phyloP scores from a whole-genome alignment of 768 basidiomycete genomes.

The Podaxis sp. region DNA sequence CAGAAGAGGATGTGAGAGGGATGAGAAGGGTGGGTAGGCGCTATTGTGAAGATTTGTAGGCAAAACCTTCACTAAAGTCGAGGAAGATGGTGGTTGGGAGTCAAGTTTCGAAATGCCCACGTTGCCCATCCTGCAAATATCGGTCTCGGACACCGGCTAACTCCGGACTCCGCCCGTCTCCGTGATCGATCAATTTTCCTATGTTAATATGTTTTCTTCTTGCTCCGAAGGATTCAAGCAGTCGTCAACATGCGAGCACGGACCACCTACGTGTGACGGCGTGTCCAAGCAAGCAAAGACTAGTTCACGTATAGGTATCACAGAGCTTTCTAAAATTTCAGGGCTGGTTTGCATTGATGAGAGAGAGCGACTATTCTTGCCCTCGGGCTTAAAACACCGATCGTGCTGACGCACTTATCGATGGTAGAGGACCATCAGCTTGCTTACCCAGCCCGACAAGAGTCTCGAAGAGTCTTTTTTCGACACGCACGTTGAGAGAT shows the following conservation, averaged over 20 bases:
- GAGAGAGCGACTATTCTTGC: background rate
- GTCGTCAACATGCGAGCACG: background rate
- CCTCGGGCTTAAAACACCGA: background rate
- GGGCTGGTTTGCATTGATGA: background rate
- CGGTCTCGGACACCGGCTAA: constrained; percentile 12
- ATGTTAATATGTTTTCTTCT: background rate
- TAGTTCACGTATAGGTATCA: background rate
- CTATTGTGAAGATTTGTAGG: constrained; percentile 56
- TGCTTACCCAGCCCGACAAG: background rate
- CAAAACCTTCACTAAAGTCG: constrained; percentile 25
- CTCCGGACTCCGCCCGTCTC: constrained; percentile 3
- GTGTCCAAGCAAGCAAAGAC: background rate
- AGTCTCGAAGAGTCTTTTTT: background rate
- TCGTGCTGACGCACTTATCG: background rate
- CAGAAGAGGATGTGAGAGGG: constrained; percentile 53
- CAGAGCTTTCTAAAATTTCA: background rate
- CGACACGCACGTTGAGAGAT: background rate
- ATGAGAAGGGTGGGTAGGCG: constrained; percentile 50
- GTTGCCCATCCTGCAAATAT: constrained; percentile 11
- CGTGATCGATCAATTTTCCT: background rate
- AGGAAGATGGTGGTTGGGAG: constrained; percentile 13
- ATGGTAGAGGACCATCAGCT: background rate
- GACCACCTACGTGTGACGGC: background rate
- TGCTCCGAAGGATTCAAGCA: background rate
- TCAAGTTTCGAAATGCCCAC: constrained; percentile 15